Base-by-base conservation (phyloP, 2,329 filamentous ascomycete genomes). In the Sphaerulina populicola region DNA sequence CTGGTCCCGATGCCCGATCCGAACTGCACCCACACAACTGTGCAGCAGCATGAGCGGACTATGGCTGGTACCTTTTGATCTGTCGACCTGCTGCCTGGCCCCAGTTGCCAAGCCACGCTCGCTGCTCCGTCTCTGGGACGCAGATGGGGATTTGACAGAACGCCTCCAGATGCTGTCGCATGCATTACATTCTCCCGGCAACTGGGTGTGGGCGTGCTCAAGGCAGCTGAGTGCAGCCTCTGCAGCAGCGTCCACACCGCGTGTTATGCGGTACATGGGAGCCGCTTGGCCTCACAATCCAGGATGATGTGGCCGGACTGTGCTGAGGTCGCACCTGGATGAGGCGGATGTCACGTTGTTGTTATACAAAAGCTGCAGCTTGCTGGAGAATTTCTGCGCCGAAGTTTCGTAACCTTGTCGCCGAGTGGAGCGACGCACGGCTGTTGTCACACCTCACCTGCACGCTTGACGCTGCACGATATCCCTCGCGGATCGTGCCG, bases 371-470 rank as follows among this genome's bases (percentile, higher is more conserved):
- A 36, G 37, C 46, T 48, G 46, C 46, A 48, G 37, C 46, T 29
- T 37, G 37, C 46, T 48, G 38, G 37, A 35, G 46, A 42, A 14
- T 38, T 31, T 48, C n/a, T 33, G 45, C 45, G 45, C 45, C 37
- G 37, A 18, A 41, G 46, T 41, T 48, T 48, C 38, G 37, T 29
- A 35, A 33, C 46, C 38, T n/a, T 14, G n/a, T 9, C 38, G 23
- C 36, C 15, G 15, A 35, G 46, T 42, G 46, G 46, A 48, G 46
- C 27, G 18, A 12, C 29, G 46, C 46, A 35, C 40, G 47, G 40
- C 33, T 50, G 23, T 50, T 50, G 47, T 50, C 40, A 50, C 39
- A 50, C 47, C 40, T 50, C 47, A 50, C 33, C 23, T 50, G 47
- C 47, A 44, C 18, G 29, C 35, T 42, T 46, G 44, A 45, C 31